A percentile compares a stretch with the other conserved stretches of the same genome.
Evolutionary conservation across 2,329 filamentous ascomycete genomes (phyloP).

Genomic region (Trichoderma gracile): DNA sequence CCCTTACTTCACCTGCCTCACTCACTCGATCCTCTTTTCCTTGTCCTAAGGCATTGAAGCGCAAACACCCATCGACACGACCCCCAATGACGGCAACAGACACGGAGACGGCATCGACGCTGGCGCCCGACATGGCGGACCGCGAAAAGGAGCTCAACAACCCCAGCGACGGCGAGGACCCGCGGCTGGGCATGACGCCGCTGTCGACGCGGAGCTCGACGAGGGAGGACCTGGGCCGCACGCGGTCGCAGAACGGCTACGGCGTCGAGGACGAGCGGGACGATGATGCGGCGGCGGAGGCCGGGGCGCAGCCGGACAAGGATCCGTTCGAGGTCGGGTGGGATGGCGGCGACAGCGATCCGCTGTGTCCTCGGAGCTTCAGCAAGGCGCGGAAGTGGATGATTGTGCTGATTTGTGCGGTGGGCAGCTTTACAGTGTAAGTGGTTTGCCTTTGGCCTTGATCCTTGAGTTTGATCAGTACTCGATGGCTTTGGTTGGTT

Average conservation of each 20-base stretch:
- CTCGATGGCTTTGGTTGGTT: background rate
- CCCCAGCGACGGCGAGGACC: background rate
- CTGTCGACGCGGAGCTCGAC: constrained; percentile 7
- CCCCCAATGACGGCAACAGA: background rate
- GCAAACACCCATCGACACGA: background rate
- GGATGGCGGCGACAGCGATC: constrained; percentile 61
- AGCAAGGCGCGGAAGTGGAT: constrained; percentile 70
- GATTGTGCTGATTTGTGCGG: constrained; percentile 72
- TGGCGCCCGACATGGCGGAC: constrained; percentile 13
- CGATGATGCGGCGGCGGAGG: constrained; percentile 1
- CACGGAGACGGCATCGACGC: constrained; percentile 18
- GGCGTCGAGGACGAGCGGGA: constrained; percentile 40
- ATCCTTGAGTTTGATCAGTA: background rate
- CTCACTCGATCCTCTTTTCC: background rate
- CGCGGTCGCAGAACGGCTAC: constrained; percentile 49
- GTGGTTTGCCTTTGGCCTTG: constrained; percentile 40
- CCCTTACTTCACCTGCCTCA: too few species aligned
- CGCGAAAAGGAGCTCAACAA: constrained; percentile 1
- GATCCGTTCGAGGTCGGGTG: constrained; percentile 63
- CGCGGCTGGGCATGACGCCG: background rate
- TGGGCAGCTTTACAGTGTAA: constrained; percentile 80
- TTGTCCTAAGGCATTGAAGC: background rate
- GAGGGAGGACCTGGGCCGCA: constrained; percentile 5
- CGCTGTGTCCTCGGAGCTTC: constrained; percentile 72
- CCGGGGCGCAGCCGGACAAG: constrained; percentile 33